These are phyloP conservation scores for Ceratocystis smalleyi DNA, from an alignment of 2,329 filamentous ascomycete species.

Conservation along the genomic window DNA sequence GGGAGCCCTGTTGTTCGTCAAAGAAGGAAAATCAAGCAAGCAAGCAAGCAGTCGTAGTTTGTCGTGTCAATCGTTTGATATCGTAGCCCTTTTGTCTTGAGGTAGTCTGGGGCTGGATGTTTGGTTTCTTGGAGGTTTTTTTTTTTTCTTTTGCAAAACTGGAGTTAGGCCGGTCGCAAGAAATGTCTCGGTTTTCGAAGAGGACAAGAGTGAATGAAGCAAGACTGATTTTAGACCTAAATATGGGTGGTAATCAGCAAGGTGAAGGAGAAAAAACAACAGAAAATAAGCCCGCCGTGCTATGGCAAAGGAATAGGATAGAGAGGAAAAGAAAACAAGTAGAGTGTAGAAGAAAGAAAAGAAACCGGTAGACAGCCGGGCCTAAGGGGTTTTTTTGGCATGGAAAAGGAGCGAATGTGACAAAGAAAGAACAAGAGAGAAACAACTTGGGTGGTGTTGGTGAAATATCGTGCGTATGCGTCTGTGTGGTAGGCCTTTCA, in stretches of 20 bases:
- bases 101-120: not conserved
- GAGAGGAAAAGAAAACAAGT: not conserved
- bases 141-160: not conserved
- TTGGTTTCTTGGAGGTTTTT: not conserved
- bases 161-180: not conserved
- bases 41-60: not conserved
- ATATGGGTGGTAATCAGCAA: not conserved
- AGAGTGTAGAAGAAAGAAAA: not conserved
- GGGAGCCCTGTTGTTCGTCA: not conserved
- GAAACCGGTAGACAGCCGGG: not conserved
- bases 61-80: constrained; percentile 6
- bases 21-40: not conserved
- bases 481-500: not conserved
- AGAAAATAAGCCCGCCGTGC: not conserved
- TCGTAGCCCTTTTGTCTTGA: not conserved
- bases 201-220: constrained; percentile 3
- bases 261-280: not conserved
- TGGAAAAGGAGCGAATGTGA: not conserved
- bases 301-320: not conserved
- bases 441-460: not conserved
- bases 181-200: constrained; percentile 5
- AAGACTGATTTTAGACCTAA: not conserved
- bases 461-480: not conserved
- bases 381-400: constrained; percentile 4
- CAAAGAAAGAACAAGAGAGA: not conserved